Conservation (phyloP, 2,329 filamentous ascomycete genomes). For the Lasiodiplodia hormozganensis region DNA sequence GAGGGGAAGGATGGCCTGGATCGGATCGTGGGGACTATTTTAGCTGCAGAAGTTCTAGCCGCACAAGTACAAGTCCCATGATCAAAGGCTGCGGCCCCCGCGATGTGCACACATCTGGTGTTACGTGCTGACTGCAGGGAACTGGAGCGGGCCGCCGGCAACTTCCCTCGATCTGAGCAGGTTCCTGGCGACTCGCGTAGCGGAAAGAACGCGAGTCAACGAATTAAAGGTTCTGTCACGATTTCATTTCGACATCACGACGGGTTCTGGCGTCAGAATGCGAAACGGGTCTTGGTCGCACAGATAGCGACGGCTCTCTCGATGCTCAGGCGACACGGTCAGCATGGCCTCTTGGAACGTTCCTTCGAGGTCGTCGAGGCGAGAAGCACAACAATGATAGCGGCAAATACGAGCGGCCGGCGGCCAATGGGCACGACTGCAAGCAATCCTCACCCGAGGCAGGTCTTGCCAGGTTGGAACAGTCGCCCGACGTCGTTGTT, state of each 20-base stretch:
- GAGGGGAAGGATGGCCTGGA: constrained; percentile 8
- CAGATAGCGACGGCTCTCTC: constrained; percentile 5
- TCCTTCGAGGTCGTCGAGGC: constrained; percentile 5
- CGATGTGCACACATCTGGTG: neutral
- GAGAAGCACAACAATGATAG: neutral
- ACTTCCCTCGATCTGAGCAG: neutral
- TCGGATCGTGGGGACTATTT: constrained; percentile 19
- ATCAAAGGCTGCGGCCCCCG: neutral
- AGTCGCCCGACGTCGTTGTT: constrained; percentile 4
- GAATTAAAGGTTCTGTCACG: constrained; percentile 10
- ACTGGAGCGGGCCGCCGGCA: constrained; percentile 15
- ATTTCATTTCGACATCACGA: neutral
- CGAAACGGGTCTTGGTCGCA: neutral
- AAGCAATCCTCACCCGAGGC: constrained; percentile 9
- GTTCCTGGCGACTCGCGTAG: too few species aligned
- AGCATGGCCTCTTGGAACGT: neutral
- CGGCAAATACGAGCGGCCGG: constrained; percentile 13
- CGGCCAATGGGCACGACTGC: constrained; percentile 18
- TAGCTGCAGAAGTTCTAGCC: constrained; percentile 16
- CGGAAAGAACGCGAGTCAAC: constrained; percentile 5
- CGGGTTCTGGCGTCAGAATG: constrained; percentile 1
- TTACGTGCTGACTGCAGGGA: constrained; percentile 5
- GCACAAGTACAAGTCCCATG: constrained; percentile 16
- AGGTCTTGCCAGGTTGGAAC: neutral
- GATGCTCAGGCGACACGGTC: constrained; percentile 12